Percentiles rank a stretch among this genome's conserved stretches.
phyloP scores from a whole-genome alignment of 2,329 filamentous ascomycete genomes.

The Hirsutella minnesotensis region DNA sequence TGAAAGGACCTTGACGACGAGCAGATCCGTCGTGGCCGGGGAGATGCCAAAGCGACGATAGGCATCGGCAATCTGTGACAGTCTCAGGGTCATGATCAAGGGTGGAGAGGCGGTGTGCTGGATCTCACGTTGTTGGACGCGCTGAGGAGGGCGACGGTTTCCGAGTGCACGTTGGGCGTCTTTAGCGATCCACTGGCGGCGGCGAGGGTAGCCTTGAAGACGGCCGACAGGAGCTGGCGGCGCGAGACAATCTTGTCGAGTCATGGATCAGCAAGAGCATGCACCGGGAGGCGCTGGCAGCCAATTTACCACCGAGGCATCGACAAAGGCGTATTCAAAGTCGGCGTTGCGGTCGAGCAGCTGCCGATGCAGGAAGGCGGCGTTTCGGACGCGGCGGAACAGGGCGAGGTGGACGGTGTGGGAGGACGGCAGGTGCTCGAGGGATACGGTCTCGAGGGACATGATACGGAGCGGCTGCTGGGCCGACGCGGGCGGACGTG shows the following conservation, averaged over 20 bases:
- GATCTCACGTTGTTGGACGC: constrained; percentile 64
- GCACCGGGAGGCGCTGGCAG: too few species aligned
- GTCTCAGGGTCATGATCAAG: neutral
- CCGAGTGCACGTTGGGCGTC: constrained; percentile 79
- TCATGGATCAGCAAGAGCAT: neutral
- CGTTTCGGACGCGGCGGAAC: constrained; percentile 67
- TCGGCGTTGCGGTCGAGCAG: constrained; percentile 72
- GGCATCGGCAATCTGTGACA: constrained; percentile 68
- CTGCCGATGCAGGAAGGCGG: constrained; percentile 67
- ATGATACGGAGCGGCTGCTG: constrained; percentile 17
- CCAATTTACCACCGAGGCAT: constrained; percentile 72
- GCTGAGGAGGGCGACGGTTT: constrained; percentile 71
- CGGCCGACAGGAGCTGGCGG: constrained; percentile 60
- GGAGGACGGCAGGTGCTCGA: constrained; percentile 63
- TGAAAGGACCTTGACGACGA: constrained; percentile 68
- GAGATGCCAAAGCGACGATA: constrained; percentile 81
- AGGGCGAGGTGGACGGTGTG: constrained; percentile 62
- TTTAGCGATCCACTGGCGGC: constrained; percentile 50
- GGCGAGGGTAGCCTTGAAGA: constrained; percentile 65
- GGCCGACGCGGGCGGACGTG: too few species aligned
- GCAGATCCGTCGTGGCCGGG: constrained; percentile 56
- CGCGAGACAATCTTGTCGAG: constrained; percentile 52
- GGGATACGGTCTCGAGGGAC: constrained; percentile 51
- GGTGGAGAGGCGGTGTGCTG: neutral
- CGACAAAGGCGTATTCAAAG: constrained; percentile 90